phyloP scores from a whole-genome alignment of 371 early-diverging fungal genomes.

The Mortierella sp. region DNA sequence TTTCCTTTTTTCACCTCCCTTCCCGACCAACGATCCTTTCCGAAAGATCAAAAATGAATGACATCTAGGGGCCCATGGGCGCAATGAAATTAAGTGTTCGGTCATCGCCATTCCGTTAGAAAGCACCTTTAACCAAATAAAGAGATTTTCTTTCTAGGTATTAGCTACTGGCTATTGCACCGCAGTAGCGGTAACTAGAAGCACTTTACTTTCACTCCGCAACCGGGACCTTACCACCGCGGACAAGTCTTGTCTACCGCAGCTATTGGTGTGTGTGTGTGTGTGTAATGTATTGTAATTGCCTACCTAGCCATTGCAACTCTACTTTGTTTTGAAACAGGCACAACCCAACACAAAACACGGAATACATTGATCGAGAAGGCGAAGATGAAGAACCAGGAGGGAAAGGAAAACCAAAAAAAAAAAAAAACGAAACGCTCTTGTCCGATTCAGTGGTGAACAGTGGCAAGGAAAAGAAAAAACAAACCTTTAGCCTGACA shows the following conservation, averaged over 20 bases:
- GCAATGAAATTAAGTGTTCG: slow-evolving; percentile 8
- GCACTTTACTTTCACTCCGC: no score
- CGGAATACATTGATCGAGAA: not conserved
- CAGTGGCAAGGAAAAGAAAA: not conserved
- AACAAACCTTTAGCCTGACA: no score
- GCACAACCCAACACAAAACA: no score
- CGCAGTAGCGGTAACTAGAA: no score
- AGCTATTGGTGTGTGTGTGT: no score
- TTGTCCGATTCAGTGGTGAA: not conserved
- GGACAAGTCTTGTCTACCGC: no score
- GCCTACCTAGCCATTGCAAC: no score
- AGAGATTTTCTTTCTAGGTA: not conserved
- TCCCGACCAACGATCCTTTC: not conserved
- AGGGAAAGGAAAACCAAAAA: not conserved
- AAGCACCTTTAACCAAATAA: not conserved
- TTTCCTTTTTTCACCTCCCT: not conserved
- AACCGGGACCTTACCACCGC: no score
- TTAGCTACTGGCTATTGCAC: not conserved
- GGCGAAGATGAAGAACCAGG: not conserved
- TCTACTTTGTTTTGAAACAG: no score
- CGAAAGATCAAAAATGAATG: not conserved
- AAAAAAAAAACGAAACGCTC: not conserved
- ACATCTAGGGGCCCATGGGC: not conserved
- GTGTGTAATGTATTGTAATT: no score
- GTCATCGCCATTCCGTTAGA: not conserved